phyloP scores from a whole-genome alignment of 768 basidiomycete species.

The Suillus paluster region DNA sequence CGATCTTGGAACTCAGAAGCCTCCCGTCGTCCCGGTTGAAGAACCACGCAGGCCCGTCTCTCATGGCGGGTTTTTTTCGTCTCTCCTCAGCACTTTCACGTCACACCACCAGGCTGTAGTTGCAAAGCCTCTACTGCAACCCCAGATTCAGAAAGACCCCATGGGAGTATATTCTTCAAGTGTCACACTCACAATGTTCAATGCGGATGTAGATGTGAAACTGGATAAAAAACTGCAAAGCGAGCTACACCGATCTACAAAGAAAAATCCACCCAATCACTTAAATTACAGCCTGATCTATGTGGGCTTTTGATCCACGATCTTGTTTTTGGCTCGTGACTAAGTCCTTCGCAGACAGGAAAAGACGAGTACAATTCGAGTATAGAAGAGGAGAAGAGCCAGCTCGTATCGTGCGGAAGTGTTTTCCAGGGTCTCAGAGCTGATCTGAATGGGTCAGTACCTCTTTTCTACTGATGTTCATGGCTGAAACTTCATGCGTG shows the following conservation, averaged over 20 bases:
- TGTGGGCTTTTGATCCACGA: constrained; percentile 43
- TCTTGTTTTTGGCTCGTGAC: constrained; percentile 1
- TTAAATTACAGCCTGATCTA: constrained; percentile 87
- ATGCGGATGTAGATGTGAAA: constrained; percentile 55
- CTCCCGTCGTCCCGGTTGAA: constrained; percentile 40
- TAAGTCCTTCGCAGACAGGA: constrained; percentile 58
- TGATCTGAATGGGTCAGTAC: constrained; percentile 76
- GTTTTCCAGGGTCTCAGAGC: constrained; percentile 88
- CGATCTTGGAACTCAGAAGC: constrained; percentile 64
- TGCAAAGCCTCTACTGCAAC: constrained; percentile 9
- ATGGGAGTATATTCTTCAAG: constrained; percentile 25
- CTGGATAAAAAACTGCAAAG: constrained; percentile 65
- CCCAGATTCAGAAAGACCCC: constrained; percentile 25
- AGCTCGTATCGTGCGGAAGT: constrained; percentile 67
- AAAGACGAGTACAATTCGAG: constrained; percentile 82
- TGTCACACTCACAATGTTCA: constrained; percentile 39
- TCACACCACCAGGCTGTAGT: constrained; percentile 10
- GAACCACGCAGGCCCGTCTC: constrained; percentile 32
- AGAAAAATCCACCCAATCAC: constrained; percentile 85
- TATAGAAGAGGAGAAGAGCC: constrained; percentile 64
- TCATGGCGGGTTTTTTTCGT: constrained; percentile 52
- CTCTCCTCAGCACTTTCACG: constrained; percentile 32
- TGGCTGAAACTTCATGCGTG: neutral
- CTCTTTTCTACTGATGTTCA: neutral
- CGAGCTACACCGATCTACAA: constrained; percentile 89